Evolutionary conservation across 257 asterid species (phyloP).

Genomic region (Solanum lignicaule): DNA sequence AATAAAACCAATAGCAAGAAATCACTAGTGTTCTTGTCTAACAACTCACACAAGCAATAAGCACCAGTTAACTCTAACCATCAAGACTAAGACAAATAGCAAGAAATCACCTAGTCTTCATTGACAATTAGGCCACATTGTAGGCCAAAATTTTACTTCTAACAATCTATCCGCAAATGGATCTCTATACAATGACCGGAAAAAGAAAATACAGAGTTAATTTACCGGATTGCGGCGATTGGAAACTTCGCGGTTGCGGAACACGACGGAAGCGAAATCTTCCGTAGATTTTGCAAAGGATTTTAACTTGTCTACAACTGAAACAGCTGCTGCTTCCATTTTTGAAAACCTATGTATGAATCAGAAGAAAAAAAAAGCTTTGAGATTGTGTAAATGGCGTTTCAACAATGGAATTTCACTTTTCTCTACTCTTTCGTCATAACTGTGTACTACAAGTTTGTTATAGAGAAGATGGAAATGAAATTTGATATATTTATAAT

Average conservation of each 20-base stretch:
- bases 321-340: slow-evolving; percentile 41
- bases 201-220: background rate
- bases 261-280: slow-evolving; percentile 28
- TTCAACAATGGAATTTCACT: background rate
- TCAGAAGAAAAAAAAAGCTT: background rate
- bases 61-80: background rate
- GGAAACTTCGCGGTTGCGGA: slow-evolving; percentile 21
- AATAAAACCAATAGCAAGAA: background rate
- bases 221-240: slow-evolving; percentile 58
- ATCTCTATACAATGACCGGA: background rate
- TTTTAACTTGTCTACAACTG: slow-evolving; percentile 39
- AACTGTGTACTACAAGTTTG: background rate
- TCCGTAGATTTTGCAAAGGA: slow-evolving; percentile 35
- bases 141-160: background rate
- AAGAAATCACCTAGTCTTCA: background rate
- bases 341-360: background rate
- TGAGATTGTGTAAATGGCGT: background rate
- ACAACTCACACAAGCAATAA: no score
- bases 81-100: background rate
- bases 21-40: background rate
- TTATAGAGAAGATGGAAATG: no score
- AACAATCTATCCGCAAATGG: background rate
- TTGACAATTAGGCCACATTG: background rate
- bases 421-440: background rate
- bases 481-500: no score